Percentiles rank a stretch among this genome's conserved stretches.
phyloP scores from a whole-genome alignment of 179 eudicot genomes.

The Corrigiola litoralis region DNA sequence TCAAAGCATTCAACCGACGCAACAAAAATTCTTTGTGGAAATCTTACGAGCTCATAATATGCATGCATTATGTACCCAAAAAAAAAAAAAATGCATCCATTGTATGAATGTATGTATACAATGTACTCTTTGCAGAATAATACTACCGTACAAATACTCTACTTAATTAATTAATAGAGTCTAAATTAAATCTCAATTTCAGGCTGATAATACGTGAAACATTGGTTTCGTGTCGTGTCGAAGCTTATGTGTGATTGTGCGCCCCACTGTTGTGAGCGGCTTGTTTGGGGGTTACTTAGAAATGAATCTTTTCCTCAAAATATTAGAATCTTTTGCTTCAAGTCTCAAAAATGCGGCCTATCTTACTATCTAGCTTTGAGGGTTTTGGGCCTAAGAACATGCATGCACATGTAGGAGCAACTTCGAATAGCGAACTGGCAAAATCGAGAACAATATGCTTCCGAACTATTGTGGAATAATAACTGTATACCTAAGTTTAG shows the following conservation, averaged over 20 bases:
- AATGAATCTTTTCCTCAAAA: conserved; percentile 3
- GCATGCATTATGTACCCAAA: too few species aligned
- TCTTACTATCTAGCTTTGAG: not conserved
- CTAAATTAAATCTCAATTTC: not conserved
- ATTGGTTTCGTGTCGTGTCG: conserved; percentile 2
- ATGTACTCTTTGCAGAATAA: not conserved
- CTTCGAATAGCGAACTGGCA: not conserved
- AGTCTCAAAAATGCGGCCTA: conserved; percentile 11
- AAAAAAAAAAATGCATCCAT: too few species aligned
- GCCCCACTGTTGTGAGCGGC: conserved; percentile 6
- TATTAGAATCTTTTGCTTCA: conserved; percentile 20
- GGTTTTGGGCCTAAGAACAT: conserved; percentile 29
- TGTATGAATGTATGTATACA: not conserved
- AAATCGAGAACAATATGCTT: not conserved
- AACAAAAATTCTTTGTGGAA: too few species aligned
- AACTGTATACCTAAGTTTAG: not conserved
- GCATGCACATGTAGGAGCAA: conserved; percentile 23
- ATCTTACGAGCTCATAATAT: too few species aligned
- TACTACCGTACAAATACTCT: too few species aligned
- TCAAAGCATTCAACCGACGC: conserved; percentile 11
- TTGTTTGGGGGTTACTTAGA: conserved; percentile 13
- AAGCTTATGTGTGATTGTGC: not conserved
- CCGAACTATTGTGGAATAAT: not conserved
- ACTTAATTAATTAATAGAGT: too few species aligned
- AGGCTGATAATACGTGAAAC: conserved; percentile 6